These are phyloP conservation scores for Aspergillus funiculosus DNA, from an alignment of 495 filamentous ascomycete species.

Conservation along the genomic window DNA sequence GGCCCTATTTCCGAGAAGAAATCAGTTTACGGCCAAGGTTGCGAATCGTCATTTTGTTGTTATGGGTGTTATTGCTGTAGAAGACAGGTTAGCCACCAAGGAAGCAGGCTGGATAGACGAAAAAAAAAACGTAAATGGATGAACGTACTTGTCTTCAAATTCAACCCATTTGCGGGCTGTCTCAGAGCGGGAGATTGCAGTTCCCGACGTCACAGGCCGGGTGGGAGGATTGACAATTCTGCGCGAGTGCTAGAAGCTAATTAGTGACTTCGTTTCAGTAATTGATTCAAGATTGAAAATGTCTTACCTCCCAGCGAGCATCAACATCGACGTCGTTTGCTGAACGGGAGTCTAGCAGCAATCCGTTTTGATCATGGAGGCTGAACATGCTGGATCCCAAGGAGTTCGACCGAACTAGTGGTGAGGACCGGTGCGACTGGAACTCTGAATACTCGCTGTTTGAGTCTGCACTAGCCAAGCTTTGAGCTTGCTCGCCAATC, in stretches of 20 bases:
- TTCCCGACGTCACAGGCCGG: conserved; percentile 36
- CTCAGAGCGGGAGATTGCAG: conserved; percentile 24
- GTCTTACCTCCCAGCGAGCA: conserved; percentile 34
- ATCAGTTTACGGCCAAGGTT: conserved; percentile 41
- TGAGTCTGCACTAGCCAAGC: conserved; percentile 35
- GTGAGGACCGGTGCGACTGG: conserved; percentile 36
- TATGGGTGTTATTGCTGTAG: conserved; percentile 3
- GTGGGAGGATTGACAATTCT: conserved; percentile 33
- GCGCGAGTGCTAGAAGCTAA: conserved; percentile 32
- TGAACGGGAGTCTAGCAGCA: conserved; percentile 31
- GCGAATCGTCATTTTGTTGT: conserved; percentile 36
- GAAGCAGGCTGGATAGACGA: background rate
- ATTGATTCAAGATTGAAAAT: background rate
- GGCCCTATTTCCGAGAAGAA: conserved; percentile 21
- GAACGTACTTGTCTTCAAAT: conserved; percentile 37
- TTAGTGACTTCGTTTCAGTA: conserved; percentile 10
- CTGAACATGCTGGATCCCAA: conserved; percentile 33
- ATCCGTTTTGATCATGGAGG: conserved; percentile 18
- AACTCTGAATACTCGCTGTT: conserved; percentile 37
- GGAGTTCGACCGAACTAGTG: conserved; percentile 36
- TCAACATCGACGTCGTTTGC: conserved; percentile 39
- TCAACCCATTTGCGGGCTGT: conserved; percentile 24
- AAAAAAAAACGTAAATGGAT: background rate
- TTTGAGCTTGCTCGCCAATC: conserved; percentile 25
- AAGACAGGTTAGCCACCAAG: conserved; percentile 6